These are phyloP conservation scores for Oxyria digyna DNA, from an alignment of 148 eudicot species.

Conservation along the genomic window DNA sequence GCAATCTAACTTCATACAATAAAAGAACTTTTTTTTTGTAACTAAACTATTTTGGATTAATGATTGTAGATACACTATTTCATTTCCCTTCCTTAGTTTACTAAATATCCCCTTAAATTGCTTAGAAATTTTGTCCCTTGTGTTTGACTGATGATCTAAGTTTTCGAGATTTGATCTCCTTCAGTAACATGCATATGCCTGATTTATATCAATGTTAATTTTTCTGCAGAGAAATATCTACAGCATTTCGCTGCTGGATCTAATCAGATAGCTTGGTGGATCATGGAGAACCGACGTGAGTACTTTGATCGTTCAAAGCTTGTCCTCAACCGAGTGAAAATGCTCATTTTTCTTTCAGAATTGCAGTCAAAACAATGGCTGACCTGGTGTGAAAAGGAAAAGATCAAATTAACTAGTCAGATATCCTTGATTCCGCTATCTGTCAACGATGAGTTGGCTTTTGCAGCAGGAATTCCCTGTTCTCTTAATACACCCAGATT, in stretches of 20 bases:
- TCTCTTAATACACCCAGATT: slow-evolving; percentile 75
- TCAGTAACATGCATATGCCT: not conserved
- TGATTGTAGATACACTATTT: not conserved
- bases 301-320: slow-evolving; percentile 86
- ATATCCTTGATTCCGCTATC: slow-evolving; percentile 75
- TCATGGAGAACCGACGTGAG: slow-evolving; percentile 97
- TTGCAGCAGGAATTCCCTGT: slow-evolving; percentile 80
- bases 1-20: not conserved
- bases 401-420: slow-evolving; percentile 45
- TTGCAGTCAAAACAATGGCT: slow-evolving; percentile 88
- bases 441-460: slow-evolving; percentile 90
- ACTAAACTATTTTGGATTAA: not conserved
- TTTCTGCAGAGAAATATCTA: slow-evolving; percentile 59
- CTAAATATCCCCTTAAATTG: not conserved
- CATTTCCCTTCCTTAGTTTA: not conserved
- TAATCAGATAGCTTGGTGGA: slow-evolving; percentile 94
- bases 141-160: not conserved
- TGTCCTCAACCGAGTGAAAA: slow-evolving; percentile 74
- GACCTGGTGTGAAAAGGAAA: slow-evolving; percentile 83
- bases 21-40: not conserved
- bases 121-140: not conserved
- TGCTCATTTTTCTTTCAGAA: slow-evolving; percentile 78
- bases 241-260: slow-evolving; percentile 62
- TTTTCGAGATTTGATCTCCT: not conserved
- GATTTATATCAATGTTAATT: slow-evolving; percentile 2